Conservation (phyloP, 495 filamentous ascomycete species). For the Aspergillus heteromorphus region DNA sequence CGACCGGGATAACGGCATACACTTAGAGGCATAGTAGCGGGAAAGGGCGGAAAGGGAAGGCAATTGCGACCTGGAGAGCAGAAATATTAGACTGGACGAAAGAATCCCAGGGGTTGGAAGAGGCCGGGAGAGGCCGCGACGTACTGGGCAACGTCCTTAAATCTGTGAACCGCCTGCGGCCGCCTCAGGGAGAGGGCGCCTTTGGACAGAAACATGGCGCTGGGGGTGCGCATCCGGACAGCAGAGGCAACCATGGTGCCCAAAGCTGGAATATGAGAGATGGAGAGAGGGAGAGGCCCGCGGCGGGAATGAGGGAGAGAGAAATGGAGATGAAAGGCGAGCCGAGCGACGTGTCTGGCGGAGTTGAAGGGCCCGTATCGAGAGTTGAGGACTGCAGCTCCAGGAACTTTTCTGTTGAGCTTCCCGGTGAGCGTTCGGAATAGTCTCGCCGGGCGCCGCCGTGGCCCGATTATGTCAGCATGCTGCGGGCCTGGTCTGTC, state of each 20-base stretch:
- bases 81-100: conserved; percentile 20
- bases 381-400: conserved; percentile 18
- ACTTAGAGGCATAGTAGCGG: conserved; percentile 73
- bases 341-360: conserved; percentile 25
- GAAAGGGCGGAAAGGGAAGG: conserved; percentile 57
- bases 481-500: conserved; percentile 4
- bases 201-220: conserved; percentile 40
- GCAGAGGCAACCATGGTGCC: conserved; percentile 42
- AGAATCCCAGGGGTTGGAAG: background rate
- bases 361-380: conserved; percentile 23
- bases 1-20: conserved; percentile 39
- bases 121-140: background rate
- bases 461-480: conserved; percentile 23
- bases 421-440: conserved; percentile 34
- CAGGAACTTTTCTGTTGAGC: conserved; percentile 46
- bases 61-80: conserved; percentile 35
- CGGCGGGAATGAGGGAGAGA: conserved; percentile 17
- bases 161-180: conserved; percentile 39
- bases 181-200: conserved; percentile 41
- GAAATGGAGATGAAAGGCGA: conserved; percentile 25
- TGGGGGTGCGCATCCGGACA: conserved; percentile 45
- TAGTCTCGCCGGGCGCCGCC: conserved; percentile 20
- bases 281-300: conserved; percentile 26
- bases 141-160: conserved; percentile 42
- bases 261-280: conserved; percentile 25